phyloP scores from a whole-genome alignment of 352 stramenopile genomes.

The Thraustotheca clavata region DNA sequence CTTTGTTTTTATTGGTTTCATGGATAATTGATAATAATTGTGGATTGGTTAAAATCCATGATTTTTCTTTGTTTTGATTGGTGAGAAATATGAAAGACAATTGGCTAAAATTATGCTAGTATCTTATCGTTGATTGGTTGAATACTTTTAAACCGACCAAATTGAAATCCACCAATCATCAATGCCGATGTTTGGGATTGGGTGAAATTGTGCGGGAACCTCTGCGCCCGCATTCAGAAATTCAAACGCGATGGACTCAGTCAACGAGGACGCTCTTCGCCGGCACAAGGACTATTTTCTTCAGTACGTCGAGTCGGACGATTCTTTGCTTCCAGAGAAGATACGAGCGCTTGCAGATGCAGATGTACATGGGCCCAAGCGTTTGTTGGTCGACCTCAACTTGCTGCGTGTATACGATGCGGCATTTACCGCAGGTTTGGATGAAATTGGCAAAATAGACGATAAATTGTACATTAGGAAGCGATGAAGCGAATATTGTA shows the following conservation, averaged over 20 bases:
- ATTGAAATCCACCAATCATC: conserved; percentile 1
- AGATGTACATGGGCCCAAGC: conserved; percentile 31
- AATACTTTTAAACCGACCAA: no score
- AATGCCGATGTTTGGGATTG: conserved; percentile 7
- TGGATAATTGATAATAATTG: no score
- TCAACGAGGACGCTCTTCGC: conserved; percentile 66
- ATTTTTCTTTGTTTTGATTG: no score
- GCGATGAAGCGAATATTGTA: conserved; percentile 17
- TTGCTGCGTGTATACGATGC: conserved; percentile 87
- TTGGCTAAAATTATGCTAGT: conserved; percentile 18
- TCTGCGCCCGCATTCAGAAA: conserved; percentile 12
- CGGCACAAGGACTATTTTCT: conserved; percentile 86
- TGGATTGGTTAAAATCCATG: no score
- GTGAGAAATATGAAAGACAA: no score
- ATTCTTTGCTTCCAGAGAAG: conserved; percentile 44
- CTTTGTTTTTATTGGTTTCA: no score
- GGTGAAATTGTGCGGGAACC: conserved; percentile 14
- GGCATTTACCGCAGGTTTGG: conserved; percentile 40
- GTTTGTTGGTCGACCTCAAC: conserved; percentile 85
- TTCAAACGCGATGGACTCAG: conserved; percentile 20
- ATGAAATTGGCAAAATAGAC: background rate
- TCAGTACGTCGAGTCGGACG: conserved; percentile 69
- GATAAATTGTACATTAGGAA: background rate
- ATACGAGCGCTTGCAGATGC: conserved; percentile 75
- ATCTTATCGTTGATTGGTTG: conserved; percentile 2